Conservation (phyloP, 441 rosid species). For the Gossypium armourianum region DNA sequence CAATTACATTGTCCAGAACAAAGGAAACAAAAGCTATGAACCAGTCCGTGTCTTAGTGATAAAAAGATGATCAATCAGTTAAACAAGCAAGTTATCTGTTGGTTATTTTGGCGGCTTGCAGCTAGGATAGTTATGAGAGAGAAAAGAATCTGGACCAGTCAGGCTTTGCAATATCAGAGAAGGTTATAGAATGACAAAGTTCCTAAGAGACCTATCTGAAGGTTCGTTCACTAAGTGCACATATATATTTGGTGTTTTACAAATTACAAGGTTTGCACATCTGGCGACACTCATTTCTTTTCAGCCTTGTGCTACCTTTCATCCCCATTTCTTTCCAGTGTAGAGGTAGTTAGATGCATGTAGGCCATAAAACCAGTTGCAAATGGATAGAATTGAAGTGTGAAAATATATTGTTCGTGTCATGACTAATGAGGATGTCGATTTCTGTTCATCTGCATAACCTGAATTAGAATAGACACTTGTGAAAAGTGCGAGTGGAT, state of each 20-base stretch:
- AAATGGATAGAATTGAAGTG: neutral
- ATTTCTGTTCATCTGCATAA: too few species aligned
- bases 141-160: conserved; percentile 81
- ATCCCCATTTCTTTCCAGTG: neutral
- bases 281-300: neutral
- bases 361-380: neutral
- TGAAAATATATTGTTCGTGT: too few species aligned
- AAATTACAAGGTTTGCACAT: neutral
- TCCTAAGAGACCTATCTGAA: conserved; percentile 35
- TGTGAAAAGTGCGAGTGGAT: too few species aligned
- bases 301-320: neutral
- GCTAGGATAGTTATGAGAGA: conserved; percentile 25
- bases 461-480: too few species aligned
- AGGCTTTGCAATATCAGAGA: conserved; percentile 90
- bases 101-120: too few species aligned
- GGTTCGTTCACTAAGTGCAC: conserved; percentile 52
- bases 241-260: neutral
- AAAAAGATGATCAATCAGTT: neutral
- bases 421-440: too few species aligned
- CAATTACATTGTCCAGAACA: neutral
- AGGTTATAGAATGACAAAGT: conserved; percentile 78
- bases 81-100: too few species aligned
- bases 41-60: too few species aligned
- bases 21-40: neutral
- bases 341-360: neutral